These are phyloP conservation scores for Pythium rishiriense DNA, from an alignment of 352 stramenopile species.

Conservation along the genomic window DNA sequence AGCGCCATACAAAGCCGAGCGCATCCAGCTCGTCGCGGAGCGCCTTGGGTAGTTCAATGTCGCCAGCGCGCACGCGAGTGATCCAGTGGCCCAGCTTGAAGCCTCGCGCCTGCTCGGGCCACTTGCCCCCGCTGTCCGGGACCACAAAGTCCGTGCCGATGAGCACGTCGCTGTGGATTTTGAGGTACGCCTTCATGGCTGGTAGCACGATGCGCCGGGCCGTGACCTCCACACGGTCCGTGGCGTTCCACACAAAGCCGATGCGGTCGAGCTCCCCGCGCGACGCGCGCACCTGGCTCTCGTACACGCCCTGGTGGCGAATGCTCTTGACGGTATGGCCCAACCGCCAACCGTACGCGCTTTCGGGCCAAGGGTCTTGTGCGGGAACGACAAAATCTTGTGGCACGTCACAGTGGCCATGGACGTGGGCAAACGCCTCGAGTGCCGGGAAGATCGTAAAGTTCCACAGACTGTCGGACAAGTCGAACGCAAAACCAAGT, in stretches of 20 bases:
- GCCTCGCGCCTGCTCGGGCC: constrained; percentile 51
- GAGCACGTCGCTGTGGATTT: constrained; percentile 46
- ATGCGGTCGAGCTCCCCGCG: constrained; percentile 77
- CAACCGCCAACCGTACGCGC: constrained; percentile 82
- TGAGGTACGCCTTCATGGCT: constrained; percentile 48
- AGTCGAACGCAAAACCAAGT: constrained; percentile 64
- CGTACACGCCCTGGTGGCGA: constrained; percentile 71
- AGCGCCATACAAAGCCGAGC: constrained; percentile 70
- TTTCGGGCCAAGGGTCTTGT: constrained; percentile 71
- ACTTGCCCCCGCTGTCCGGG: constrained; percentile 47
- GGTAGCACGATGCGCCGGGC: constrained; percentile 58
- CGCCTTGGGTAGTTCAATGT: constrained; percentile 39
- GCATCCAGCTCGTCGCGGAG: constrained; percentile 58
- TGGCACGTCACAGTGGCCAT: constrained; percentile 89
- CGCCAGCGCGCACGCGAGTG: constrained; percentile 50
- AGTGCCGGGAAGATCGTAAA: constrained; percentile 81
- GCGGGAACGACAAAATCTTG: constrained; percentile 91
- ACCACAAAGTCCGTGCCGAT: constrained; percentile 77
- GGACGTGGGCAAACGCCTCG: constrained; percentile 76
- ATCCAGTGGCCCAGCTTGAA: constrained; percentile 81
- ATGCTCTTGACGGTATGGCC: constrained; percentile 93
- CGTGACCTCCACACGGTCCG: constrained; percentile 60
- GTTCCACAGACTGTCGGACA: constrained; percentile 58
- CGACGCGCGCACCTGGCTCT: constrained; percentile 73
- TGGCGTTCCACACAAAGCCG: constrained; percentile 92